Percentiles rank a stretch among this genome's conserved stretches.
These are phyloP conservation scores for Sclerotinia nivalis DNA, from an alignment of 2,329 filamentous ascomycete genomes.

Conservation along the genomic window DNA sequence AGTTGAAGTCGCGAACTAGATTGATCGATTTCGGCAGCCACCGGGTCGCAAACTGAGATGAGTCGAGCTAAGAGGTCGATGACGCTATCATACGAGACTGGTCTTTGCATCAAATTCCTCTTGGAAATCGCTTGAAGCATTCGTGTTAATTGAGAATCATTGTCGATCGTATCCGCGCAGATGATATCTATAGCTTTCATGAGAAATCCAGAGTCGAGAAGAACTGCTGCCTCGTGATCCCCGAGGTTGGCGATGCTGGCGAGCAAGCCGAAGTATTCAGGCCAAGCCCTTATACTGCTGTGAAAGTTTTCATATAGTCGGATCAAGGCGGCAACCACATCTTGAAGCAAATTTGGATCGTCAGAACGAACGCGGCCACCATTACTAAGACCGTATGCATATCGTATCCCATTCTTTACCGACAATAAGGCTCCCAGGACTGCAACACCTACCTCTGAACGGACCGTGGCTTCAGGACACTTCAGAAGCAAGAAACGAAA, in stretches of 20 bases:
- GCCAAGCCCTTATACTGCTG: conserved; percentile 65
- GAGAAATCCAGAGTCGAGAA: conserved; percentile 64
- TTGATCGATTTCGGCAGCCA: conserved; percentile 15
- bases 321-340: conserved; percentile 50
- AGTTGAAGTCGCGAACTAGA: conserved; percentile 9
- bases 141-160: conserved; percentile 52
- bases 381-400: conserved; percentile 48
- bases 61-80: conserved; percentile 50
- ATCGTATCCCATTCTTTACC: conserved; percentile 52
- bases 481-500: conserved; percentile 66
- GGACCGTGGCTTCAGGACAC: conserved; percentile 58
- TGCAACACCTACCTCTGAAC: conserved; percentile 52
- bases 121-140: conserved; percentile 56
- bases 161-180: conserved; percentile 37
- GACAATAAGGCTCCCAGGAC: conserved; percentile 55
- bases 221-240: conserved; percentile 54
- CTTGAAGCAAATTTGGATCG: conserved; percentile 38
- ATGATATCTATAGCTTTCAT: conserved; percentile 45
- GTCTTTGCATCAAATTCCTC: conserved; percentile 49
- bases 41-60: conserved; percentile 35
- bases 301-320: conserved; percentile 65
- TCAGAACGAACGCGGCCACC: conserved; percentile 39
- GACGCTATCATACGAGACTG: conserved; percentile 55
- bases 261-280: conserved; percentile 73
- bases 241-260: conserved; percentile 65